These are phyloP conservation scores for Geoglossum glabrum DNA, from an alignment of 495 filamentous ascomycete species.

Conservation along the genomic window DNA sequence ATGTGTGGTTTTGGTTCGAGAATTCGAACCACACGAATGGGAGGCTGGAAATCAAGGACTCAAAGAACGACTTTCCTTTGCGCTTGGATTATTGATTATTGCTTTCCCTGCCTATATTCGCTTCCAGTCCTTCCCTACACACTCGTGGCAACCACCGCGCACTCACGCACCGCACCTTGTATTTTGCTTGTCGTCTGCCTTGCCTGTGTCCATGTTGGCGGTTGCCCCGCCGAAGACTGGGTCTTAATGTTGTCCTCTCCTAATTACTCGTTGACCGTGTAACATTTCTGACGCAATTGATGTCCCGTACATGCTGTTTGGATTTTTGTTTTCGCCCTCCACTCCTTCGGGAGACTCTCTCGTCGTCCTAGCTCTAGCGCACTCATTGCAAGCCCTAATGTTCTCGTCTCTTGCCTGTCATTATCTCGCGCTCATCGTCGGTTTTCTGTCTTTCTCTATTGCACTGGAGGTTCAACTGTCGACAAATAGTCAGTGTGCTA, in stretches of 20 bases:
- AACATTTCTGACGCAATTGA: background rate
- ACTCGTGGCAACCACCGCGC: too few species aligned
- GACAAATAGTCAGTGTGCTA: background rate
- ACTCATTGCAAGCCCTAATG: background rate
- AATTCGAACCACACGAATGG: too few species aligned
- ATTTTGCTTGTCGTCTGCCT: background rate
- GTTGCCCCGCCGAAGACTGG: background rate
- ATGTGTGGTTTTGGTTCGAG: background rate
- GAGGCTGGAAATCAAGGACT: background rate
- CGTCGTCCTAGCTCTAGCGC: background rate
- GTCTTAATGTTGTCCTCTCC: background rate
- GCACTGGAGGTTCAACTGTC: background rate
- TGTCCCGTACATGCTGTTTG: background rate
- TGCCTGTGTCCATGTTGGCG: background rate
- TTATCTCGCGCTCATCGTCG: background rate
- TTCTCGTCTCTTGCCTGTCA: background rate
- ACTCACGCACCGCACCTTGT: too few species aligned
- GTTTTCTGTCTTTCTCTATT: background rate
- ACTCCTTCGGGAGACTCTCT: background rate
- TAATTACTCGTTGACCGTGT: background rate
- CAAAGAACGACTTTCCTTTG: background rate
- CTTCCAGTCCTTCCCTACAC: background rate
- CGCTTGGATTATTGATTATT: too few species aligned
- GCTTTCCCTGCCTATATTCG: background rate
- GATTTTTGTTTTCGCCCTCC: background rate